Conservation (phyloP, 2,329 filamentous ascomycete genomes). For the Chaetomiaceae sp. region DNA sequence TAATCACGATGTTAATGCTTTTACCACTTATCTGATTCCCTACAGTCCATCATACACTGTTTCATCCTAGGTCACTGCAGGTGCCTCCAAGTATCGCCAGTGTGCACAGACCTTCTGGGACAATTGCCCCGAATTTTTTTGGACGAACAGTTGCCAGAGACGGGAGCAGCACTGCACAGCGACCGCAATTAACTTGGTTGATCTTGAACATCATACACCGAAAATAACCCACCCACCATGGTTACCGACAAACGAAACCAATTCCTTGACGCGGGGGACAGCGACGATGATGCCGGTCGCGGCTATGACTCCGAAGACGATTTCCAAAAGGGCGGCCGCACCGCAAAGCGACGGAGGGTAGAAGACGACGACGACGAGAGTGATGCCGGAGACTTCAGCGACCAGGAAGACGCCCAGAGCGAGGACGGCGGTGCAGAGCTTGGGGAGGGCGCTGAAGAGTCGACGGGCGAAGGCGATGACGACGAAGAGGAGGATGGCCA, state of each 20-base stretch:
- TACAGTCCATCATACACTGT: no score
- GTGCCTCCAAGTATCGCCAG: no score
- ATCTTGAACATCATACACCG: no score
- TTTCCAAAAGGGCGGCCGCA: conserved; percentile 58
- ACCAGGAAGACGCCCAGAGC: conserved; percentile 28
- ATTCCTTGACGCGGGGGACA: conserved; percentile 59
- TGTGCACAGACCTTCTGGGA: no score
- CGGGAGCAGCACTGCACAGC: no score
- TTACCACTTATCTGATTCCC: no score
- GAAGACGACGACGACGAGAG: conserved; percentile 41
- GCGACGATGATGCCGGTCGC: conserved; percentile 52
- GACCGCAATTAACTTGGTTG: no score
- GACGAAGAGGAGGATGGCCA: conserved; percentile 8
- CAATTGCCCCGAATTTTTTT: no score
- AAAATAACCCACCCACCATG: conserved; percentile 41
- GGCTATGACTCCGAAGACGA: conserved; percentile 68
- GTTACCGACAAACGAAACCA: conserved; percentile 65
- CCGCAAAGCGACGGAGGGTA: conserved; percentile 60
- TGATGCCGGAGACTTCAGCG: conserved; percentile 36
- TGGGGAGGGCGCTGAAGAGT: conserved; percentile 22
- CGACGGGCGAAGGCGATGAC: conserved; percentile 27
- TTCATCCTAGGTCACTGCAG: no score
- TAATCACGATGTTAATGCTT: no score
- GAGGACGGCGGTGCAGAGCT: conserved; percentile 29
- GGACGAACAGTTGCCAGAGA: neutral